Evolutionary conservation across 2,329 filamentous ascomycete genomes (phyloP), one percentile per base, ranked within the genome.

Genomic region (Ophiostoma sp.): DNA sequence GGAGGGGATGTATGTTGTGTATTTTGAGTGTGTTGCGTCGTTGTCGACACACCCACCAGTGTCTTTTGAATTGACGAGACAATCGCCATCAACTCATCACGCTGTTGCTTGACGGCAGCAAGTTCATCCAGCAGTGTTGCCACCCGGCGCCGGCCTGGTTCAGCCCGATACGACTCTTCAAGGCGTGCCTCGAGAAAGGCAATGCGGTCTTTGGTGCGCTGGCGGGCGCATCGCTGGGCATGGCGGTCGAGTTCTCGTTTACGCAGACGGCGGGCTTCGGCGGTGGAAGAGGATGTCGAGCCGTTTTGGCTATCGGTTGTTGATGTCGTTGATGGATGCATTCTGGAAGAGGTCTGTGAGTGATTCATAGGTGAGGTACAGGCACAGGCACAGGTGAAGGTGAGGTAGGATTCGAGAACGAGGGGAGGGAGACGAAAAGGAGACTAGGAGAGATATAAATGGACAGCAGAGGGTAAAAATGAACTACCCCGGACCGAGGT

Each of bases 1-100:
- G 50, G n/a, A 4, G 25, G 25, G 9, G 50, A 55, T 55, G 50
- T 28, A 9, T 55, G 50, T 15, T 55, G 50, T 3, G n/a, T 28
- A 19, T n/a, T 12, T 50, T 50, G 45, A 1, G 45, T 50, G 17
- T 50, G 12, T 50, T 50, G 45, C 22, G 50, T 55, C 22, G 50
- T 25, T 3, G 50, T 15, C 22, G 50, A 15, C 22, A 28, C 50
- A 3, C 50, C 50, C n/a, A 28, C 50, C 9, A 55, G 50, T 2
- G 50, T 25, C 50, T 61, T 61, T 19, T 61, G 57, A 61, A 61
- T 61, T 28, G 57, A 61, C 57, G 57, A 61, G 28, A 61, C 57
- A 61, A 61, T 61, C 2, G 28, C 12, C 57, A 61, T 19, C 15
- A 61, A 8, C 61, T 64, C 61, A 11, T 64, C 61, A n/a, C 31